These are phyloP conservation scores for Escallonia herrerae DNA, from an alignment of 129 eudicot genomes.

Conservation along the genomic window DNA sequence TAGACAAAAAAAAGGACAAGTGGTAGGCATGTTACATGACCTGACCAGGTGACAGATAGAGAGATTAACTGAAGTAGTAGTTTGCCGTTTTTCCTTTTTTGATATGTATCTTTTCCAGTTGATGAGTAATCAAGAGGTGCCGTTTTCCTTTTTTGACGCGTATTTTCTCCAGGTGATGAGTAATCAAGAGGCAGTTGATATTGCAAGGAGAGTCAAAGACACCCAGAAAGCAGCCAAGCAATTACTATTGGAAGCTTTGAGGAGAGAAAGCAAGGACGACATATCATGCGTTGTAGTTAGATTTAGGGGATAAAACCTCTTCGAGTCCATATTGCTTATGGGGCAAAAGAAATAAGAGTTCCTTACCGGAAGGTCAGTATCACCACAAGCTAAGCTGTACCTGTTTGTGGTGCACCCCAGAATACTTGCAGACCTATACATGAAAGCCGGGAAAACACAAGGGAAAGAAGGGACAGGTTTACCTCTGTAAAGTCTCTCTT, in stretches of 20 bases:
- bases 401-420: background rate
- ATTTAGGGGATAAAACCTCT: slow-evolving; percentile 26
- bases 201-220: slow-evolving; percentile 48
- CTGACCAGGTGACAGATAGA: no score
- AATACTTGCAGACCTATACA: background rate
- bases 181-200: slow-evolving; percentile 66
- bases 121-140: slow-evolving; percentile 55
- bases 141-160: background rate
- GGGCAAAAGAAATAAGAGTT: background rate
- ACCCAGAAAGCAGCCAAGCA: slow-evolving; percentile 69
- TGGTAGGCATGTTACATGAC: no score
- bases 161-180: slow-evolving; percentile 39
- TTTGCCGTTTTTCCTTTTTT: background rate
- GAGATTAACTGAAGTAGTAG: no score
- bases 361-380: background rate
- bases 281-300: slow-evolving; percentile 67
- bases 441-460: background rate
- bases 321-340: background rate
- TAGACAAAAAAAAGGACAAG: no score
- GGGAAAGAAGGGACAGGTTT: background rate
- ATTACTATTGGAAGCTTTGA: slow-evolving; percentile 62
- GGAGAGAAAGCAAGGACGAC: slow-evolving; percentile 73
- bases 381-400: background rate
- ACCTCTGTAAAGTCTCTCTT: background rate
- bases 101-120: slow-evolving; percentile 30